Evolutionary conservation across 2,329 filamentous ascomycete genomes (phyloP), one percentile per base, ranked within the genome.

Genomic region (Phialophora macrospora): DNA sequence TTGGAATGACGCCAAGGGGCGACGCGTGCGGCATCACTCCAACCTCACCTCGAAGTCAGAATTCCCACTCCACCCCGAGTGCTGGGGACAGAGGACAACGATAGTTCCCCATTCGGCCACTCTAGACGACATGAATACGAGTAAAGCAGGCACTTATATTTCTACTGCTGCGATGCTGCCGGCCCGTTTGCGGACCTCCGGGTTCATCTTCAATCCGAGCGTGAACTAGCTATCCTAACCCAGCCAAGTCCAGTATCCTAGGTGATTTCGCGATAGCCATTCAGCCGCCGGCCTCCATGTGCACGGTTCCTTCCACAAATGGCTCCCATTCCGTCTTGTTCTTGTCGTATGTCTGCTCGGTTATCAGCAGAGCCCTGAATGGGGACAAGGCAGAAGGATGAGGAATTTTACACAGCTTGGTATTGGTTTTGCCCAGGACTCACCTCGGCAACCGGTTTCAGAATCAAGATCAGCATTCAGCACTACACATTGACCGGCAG

Each of bases 301-400:
- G 24, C 20, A 20, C 22, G 6, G 41, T 41, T 20, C 62, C 62
- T 38, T 64, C 66, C 20, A 68, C 28, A 14, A n/a, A 20, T 32
- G 63, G 48, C 48, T 65, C 63, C 66, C 66, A 68, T 17, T 54
- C 51, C 32, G 55, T 34, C 20, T 62, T 65, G 32, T 68, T 63
- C 28, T 56, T 65, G 54, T 59, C 60, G 28, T 68, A 68, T 20
- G 65, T 20, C 38, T 44, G 17, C 38, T n/a, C 38, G 17, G 17
- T 20, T 8, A 44, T 44, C 38, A 44, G 38, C 38, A 41, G 17
- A 41, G 38, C n/a, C 14, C 38, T 41, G 38, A 0, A n/a, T 44
- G 14, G 5, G 7, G 3, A n/a, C 17, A 8, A 8, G 3, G 17
- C 14, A 44, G 17, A 44, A 44, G 17, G 12, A 8, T 44, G 38